phyloP scores from a whole-genome alignment of 805 yeast species.

The Metschnikowia peoriensis region DNA sequence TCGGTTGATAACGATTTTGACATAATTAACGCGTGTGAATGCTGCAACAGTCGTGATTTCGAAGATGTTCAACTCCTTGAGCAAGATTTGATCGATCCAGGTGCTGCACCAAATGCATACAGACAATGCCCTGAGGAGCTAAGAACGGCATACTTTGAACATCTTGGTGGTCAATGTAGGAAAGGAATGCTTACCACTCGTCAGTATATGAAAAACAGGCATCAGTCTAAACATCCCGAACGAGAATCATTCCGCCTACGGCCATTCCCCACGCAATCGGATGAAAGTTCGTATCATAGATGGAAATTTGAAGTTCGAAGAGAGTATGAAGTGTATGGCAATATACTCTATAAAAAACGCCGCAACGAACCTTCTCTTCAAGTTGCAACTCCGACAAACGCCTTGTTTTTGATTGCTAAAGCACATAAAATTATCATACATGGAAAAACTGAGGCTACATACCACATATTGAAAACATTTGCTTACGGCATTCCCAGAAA shows the following conservation, averaged over 20 bases:
- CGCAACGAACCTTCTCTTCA: background rate
- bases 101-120: background rate
- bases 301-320: background rate
- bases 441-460: background rate
- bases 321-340: background rate
- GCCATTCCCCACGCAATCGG: background rate
- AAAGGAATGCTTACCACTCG: background rate
- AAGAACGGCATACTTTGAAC: background rate
- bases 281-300: background rate
- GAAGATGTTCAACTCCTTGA: background rate
- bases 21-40: background rate
- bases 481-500: background rate
- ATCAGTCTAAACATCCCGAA: background rate
- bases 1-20: background rate
- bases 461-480: background rate
- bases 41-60: constrained; percentile 2
- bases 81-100: background rate
- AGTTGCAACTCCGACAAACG: constrained; percentile 1
- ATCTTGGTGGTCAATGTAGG: background rate
- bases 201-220: background rate
- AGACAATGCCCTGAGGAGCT: background rate
- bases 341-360: background rate
- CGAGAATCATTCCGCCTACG: background rate
- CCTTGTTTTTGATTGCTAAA: background rate
- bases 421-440: background rate